Evolutionary conservation across 306 rosid species (phyloP), one percentile per base, ranked within the genome.

Genomic region (Astragalus membranaceus): DNA sequence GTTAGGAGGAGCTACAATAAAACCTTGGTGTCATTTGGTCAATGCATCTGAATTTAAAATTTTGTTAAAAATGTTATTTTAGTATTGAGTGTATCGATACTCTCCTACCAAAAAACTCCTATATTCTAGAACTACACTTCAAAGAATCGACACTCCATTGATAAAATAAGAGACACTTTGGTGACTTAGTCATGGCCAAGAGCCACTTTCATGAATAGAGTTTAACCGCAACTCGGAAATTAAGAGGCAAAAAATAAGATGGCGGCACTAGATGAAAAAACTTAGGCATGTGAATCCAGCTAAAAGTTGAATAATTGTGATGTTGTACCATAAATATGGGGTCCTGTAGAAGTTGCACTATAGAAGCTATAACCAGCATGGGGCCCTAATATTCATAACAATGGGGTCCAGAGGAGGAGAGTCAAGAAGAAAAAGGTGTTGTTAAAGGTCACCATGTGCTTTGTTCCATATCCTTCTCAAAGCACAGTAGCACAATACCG

Each of bases 401-500:
- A 0, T 35, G 74, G 70, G 79, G 79, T 12, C 73, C 67, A 30
- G 3, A 67, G 58, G 68, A n/a, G n/a, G 3, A 13, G 53, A 43
- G 7, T 63, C 49, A 65, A 30, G 53, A 44, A 75, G 71, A 23
- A 67, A 46, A 60, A 32, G 17, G 37, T n/a, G 32, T 1, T 37
- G 37, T 78, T 65, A 23, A 23, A 78, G 20, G 44, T 46, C 42
- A 51, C 57, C 81, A 78, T 78, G 78, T 78, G 78, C 29, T 71
- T 78, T 78, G 82, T 71, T 64, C 51, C 74, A 46, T 32, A 56
- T 46, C 54, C 58, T 54, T 44, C 73, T 77, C 53, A 29, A 60
- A 61, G 57, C 37, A 65, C 39, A 64, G 56, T 41, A 7, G 5
- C 7, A 65, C 59, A 42, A 14, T 16, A 65, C 59, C 67, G 8